Conservation (phyloP, 139 green algal species). For the Coccomyxa sp. region DNA sequence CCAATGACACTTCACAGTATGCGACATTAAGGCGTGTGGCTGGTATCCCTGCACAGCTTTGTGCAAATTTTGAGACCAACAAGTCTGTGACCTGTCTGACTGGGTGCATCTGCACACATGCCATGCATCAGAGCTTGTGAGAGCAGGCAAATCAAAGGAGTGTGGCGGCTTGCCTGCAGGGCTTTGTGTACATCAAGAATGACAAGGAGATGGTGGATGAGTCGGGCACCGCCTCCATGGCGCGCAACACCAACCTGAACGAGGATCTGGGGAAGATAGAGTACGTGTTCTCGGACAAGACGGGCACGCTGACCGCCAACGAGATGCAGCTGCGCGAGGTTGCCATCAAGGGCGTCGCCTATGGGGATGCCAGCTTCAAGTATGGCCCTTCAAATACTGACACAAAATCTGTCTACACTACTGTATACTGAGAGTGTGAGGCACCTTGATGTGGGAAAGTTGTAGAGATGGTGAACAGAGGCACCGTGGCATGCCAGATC, state of each 20-base stretch:
- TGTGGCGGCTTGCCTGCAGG: constrained; percentile 31
- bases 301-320: constrained; percentile 82
- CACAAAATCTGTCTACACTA: no score
- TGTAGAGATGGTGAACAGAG: background rate
- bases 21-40: no score
- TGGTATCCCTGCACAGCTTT: no score
- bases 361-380: constrained; percentile 49
- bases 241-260: constrained; percentile 93
- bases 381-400: background rate
- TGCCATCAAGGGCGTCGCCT: constrained; percentile 36
- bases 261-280: constrained; percentile 93
- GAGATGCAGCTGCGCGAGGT: constrained; percentile 68
- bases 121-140: no score
- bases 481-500: no score
- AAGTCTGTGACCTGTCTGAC: no score
- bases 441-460: background rate
- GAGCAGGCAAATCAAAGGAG: no score
- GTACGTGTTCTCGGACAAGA: constrained; percentile 86
- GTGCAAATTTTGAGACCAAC: no score
- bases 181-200: constrained; percentile 76
- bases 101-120: no score
- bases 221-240: constrained; percentile 61
- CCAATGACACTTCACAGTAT: no score
- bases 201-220: constrained; percentile 79
- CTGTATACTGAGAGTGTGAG: background rate